Conservation (phyloP, 73 alveolate genomes). For the Strombidium stylifer region DNA sequence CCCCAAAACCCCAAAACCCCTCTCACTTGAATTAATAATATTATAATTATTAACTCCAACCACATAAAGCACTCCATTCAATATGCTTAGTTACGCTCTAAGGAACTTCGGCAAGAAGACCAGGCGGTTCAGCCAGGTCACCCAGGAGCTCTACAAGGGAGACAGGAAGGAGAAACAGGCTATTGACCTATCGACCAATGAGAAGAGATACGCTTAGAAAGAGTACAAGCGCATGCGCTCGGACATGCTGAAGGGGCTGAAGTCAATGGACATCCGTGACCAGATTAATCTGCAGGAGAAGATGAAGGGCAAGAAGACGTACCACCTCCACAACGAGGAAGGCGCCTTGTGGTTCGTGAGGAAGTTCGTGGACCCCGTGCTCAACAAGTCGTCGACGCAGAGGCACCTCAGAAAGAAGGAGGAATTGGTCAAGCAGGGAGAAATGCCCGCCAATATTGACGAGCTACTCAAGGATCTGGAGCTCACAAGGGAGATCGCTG, state of each 20-base stretch:
- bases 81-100: no score
- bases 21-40: no score
- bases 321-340: conserved; percentile 22
- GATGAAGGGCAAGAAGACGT: conserved; percentile 6
- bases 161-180: no score
- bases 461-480: conserved; percentile 7
- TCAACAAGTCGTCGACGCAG: background rate
- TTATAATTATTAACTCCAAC: no score
- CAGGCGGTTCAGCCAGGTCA: no score
- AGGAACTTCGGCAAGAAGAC: no score
- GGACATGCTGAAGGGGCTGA: background rate
- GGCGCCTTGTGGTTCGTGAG: conserved; percentile 20
- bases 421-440: conserved; percentile 7
- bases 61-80: no score
- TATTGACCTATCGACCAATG: no score
- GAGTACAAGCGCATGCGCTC: no score
- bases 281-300: background rate
- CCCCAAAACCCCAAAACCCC: no score
- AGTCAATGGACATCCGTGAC: background rate
- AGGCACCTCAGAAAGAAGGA: background rate
- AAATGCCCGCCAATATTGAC: background rate
- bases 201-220: background rate
- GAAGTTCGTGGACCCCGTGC: background rate
- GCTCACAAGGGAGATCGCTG: background rate
- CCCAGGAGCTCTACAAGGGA: no score